phyloP scores from a whole-genome alignment of 2,329 filamentous ascomycete genomes.

The Colletotrichum acutatum region DNA sequence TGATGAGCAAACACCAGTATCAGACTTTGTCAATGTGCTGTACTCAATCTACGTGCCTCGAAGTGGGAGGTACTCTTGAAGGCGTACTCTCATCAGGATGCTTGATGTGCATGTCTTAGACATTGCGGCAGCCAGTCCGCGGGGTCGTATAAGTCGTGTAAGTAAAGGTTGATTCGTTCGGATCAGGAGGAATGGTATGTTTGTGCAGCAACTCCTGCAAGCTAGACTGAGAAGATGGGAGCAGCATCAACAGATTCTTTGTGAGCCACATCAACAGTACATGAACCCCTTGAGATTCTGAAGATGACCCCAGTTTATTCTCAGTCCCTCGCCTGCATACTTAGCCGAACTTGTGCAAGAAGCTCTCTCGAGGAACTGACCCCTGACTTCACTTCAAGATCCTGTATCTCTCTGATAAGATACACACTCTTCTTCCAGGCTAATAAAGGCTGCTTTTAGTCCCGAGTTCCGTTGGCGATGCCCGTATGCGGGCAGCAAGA shows the following conservation, averaged over 20 bases:
- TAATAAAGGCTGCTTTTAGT: not conserved
- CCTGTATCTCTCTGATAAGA: not conserved
- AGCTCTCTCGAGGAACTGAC: too few relatives aligned
- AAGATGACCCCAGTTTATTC: too few relatives aligned
- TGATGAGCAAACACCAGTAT: not conserved
- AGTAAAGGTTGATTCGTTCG: not conserved
- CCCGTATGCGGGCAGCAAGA: not conserved
- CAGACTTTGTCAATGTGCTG: not conserved
- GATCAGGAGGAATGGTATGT: not conserved
- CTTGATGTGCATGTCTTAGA: constrained; percentile 3
- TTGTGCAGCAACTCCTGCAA: not conserved
- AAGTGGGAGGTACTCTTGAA: not conserved
- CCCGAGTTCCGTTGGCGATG: not conserved
- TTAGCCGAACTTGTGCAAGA: too few relatives aligned
- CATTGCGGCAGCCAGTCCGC: not conserved
- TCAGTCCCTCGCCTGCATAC: not conserved
- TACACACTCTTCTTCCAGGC: not conserved
- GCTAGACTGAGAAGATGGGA: not conserved
- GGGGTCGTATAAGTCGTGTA: not conserved
- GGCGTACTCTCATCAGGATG: not conserved
- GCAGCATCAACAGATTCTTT: not conserved
- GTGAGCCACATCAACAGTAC: not conserved
- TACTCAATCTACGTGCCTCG: not conserved
- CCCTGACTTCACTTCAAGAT: not conserved
- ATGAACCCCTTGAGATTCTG: not conserved